Evolutionary conservation across 768 basidiomycete genomes (phyloP).

Genomic region (Hemileccinum rubropunctum): DNA sequence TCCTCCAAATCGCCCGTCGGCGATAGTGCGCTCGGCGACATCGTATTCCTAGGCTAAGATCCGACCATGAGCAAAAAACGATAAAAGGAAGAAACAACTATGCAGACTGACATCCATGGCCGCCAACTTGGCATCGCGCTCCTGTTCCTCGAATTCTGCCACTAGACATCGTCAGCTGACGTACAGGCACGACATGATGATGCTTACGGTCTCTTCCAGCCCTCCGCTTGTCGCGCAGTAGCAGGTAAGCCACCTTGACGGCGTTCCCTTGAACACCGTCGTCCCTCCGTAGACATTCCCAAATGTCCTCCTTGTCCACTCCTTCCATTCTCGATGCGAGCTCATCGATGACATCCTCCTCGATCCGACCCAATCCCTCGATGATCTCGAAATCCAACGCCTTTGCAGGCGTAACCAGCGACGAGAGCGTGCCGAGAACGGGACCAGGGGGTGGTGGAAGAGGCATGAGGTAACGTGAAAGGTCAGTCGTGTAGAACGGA

Average conservation of each 20-base stretch:
- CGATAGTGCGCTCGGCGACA: slow-evolving; percentile 67
- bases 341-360: slow-evolving; percentile 88
- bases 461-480: slow-evolving; percentile 83
- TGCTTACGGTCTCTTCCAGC: slow-evolving; percentile 80
- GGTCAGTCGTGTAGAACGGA: slow-evolving; percentile 85
- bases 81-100: neutral
- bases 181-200: neutral
- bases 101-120: slow-evolving; percentile 68
- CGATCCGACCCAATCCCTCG: slow-evolving; percentile 89
- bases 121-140: slow-evolving; percentile 76
- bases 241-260: slow-evolving; percentile 94
- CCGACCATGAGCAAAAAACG: slow-evolving; percentile 4
- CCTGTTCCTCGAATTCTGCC: slow-evolving; percentile 79
- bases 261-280: slow-evolving; percentile 88
- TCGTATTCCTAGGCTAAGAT: slow-evolving; percentile 61
- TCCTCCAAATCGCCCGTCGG: slow-evolving; percentile 64
- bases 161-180: slow-evolving; percentile 41
- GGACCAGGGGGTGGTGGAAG: slow-evolving; percentile 77
- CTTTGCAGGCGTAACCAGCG: slow-evolving; percentile 67
- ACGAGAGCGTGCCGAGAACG: slow-evolving; percentile 68
- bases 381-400: slow-evolving; percentile 78
- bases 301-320: slow-evolving; percentile 80
- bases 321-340: slow-evolving; percentile 68
- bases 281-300: slow-evolving; percentile 78
- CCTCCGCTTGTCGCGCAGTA: slow-evolving; percentile 84